phyloP scores from a whole-genome alignment of 805 yeast genomes.

The Candida xyloterini region DNA sequence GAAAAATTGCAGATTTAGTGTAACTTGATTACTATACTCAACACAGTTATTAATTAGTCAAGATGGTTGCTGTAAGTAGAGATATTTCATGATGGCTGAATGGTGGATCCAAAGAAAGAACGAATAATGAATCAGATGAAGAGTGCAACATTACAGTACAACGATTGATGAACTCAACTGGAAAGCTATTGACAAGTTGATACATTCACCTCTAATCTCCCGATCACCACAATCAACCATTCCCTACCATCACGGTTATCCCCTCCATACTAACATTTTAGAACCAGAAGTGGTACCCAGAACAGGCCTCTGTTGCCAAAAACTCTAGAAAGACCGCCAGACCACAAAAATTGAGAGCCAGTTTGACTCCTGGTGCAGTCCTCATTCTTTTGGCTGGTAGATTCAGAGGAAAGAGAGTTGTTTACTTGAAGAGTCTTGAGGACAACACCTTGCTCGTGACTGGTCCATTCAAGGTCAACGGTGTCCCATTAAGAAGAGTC shows the following conservation, averaged over 20 bases:
- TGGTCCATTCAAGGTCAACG: slow-evolving; percentile 99
- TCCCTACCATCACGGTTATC: no score
- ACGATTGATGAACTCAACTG: no score
- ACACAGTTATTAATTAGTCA: slow-evolving; percentile 13
- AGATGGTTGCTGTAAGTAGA: slow-evolving; percentile 33
- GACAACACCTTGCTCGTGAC: slow-evolving; percentile 96
- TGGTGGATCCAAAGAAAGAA: no score
- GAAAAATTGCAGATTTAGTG: slow-evolving; percentile 11
- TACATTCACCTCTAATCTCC: no score
- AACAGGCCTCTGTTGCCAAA: slow-evolving; percentile 83
- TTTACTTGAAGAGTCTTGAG: slow-evolving; percentile 92
- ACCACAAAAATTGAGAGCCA: slow-evolving; percentile 93
- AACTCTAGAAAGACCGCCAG: slow-evolving; percentile 85
- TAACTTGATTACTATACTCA: slow-evolving; percentile 8
- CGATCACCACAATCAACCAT: no score
- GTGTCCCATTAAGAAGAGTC: slow-evolving; percentile 99
- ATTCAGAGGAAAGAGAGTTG: slow-evolving; percentile 99
- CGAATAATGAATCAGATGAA: no score
- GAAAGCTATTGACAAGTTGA: no score
- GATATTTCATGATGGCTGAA: background rate
- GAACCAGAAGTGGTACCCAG: slow-evolving; percentile 92
- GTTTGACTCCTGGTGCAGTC: slow-evolving; percentile 97
- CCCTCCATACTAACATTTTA: slow-evolving; percentile 17
- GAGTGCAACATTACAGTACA: no score
- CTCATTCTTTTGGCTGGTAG: slow-evolving; percentile 97